Evolutionary conservation across 495 filamentous ascomycete species (phyloP).

Genomic region (Neurospora sp.): DNA sequence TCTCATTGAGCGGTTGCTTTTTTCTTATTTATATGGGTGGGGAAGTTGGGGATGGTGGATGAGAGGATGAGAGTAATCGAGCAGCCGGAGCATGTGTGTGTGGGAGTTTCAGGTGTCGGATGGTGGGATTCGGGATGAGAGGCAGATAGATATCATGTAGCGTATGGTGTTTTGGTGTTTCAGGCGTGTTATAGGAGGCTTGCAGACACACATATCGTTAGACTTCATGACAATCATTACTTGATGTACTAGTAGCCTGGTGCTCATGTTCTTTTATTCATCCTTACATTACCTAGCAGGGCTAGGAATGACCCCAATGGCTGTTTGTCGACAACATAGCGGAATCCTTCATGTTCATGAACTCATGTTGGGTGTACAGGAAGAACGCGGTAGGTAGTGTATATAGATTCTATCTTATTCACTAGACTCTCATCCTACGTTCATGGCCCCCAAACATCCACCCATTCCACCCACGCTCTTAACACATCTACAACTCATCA

Average conservation of each 20-base stretch:
- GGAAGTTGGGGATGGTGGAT: background rate
- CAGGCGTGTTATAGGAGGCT: background rate
- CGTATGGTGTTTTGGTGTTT: background rate
- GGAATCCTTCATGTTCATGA: background rate
- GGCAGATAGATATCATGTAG: background rate
- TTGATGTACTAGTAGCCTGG: background rate
- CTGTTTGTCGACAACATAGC: background rate
- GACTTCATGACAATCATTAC: background rate
- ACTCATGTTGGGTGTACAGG: background rate
- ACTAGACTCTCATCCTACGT: background rate
- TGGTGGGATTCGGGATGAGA: background rate
- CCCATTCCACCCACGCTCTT: background rate
- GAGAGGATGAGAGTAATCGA: background rate
- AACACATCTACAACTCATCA: slow-evolving; percentile 16
- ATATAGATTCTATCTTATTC: background rate
- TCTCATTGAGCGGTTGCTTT: slow-evolving; percentile 47
- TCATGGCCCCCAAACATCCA: background rate
- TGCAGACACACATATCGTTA: background rate
- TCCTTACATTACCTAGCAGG: too few relatives aligned
- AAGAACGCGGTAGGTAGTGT: background rate
- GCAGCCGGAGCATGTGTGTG: background rate
- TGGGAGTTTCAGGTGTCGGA: background rate
- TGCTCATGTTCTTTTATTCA: too few relatives aligned
- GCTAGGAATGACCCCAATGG: background rate
- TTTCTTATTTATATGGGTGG: background rate